A percentile compares a stretch with the other conserved stretches of the same genome.
Evolutionary conservation across 106 monocot species (phyloP).

Genomic region (Iris macrosiphon): DNA sequence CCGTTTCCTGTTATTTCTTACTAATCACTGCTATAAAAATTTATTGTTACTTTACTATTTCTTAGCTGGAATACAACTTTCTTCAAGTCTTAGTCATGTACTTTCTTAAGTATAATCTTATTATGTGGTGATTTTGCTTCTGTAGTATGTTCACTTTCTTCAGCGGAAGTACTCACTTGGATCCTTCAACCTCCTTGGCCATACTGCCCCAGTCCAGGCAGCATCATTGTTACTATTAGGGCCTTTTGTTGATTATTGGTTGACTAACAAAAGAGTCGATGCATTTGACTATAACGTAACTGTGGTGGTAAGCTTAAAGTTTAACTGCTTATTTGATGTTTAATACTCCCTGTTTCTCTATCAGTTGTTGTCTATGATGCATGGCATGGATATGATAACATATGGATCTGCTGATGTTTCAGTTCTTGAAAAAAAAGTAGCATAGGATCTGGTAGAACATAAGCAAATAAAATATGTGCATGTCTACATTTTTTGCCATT

Average conservation of each 20-base stretch:
- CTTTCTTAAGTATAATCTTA: slow-evolving; percentile 1
- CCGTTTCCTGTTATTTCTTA: too few relatives aligned
- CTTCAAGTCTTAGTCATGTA: too few relatives aligned
- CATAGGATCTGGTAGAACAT: neutral
- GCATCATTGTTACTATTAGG: slow-evolving; percentile 44
- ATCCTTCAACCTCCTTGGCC: slow-evolving; percentile 62
- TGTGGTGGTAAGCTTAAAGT: slow-evolving; percentile 29
- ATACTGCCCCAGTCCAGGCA: slow-evolving; percentile 65
- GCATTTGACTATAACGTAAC: slow-evolving; percentile 39
- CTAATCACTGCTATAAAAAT: too few relatives aligned
- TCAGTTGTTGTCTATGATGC: neutral
- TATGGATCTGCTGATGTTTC: neutral
- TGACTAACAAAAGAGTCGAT: slow-evolving; percentile 62
- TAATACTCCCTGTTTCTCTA: neutral
- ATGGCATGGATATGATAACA: neutral
- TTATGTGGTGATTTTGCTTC: neutral
- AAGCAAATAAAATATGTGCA: too few relatives aligned
- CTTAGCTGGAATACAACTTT: too few relatives aligned
- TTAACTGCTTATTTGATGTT: neutral
- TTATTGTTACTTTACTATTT: too few relatives aligned
- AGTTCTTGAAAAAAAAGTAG: neutral
- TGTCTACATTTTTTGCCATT: too few relatives aligned
- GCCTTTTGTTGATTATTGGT: slow-evolving; percentile 64
- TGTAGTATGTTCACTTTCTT: slow-evolving; percentile 63
- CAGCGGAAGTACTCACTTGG: slow-evolving; percentile 66